Base-by-base conservation (phyloP, 805 yeast species). In the Tetrapisispora fleetii region DNA sequence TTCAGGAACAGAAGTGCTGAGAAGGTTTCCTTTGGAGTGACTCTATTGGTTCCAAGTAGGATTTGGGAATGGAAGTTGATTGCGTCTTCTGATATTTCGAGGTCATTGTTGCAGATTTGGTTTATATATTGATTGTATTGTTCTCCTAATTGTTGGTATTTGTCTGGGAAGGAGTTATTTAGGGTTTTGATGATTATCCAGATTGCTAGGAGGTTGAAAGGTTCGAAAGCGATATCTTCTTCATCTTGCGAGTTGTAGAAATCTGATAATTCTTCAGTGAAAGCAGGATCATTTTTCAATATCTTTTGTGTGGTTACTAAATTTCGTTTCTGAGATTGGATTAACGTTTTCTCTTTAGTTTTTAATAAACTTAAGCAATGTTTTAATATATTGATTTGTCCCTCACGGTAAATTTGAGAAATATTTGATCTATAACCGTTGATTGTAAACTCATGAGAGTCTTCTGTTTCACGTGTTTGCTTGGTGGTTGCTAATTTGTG, bases 301-400 rank as follows among this genome's bases (percentile, higher is more conserved):
- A 79, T 72, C 46, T 69, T 74, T 53, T 78, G 77, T 48, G 81
- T 67, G 0, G 81, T 74, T 13, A 79, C 52, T 2, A 83, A 65
- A 4, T 52, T 44, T 0, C 50, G 24, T 57, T 77, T 80, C 56
- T 74, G 58, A 3, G 69, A 65, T 3, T 62, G 64, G 22, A 83
- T 53, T 40, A 76, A 48, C 2, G 56, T 56, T 58, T 81, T 83
- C 55, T 84, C 89, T 1, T 62, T 37, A 18, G 63, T 59, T 54
- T 76, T 80, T 48, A 80, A 63, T 30, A 62, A 63, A 38, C 72
- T 69, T 6, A 79, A 58, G 0, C 79, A 61, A 8, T 63, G 50
- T 40, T 71, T 74, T 40, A 77, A 71, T 2, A 82, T 69, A 1
- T 62, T 53, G 37, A 63, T 64, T 56, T 84, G 90, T 0, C 79